Evolutionary conservation across 176 grass and related monocot species (phyloP).

Genomic region (Phoenix roebelenii): DNA sequence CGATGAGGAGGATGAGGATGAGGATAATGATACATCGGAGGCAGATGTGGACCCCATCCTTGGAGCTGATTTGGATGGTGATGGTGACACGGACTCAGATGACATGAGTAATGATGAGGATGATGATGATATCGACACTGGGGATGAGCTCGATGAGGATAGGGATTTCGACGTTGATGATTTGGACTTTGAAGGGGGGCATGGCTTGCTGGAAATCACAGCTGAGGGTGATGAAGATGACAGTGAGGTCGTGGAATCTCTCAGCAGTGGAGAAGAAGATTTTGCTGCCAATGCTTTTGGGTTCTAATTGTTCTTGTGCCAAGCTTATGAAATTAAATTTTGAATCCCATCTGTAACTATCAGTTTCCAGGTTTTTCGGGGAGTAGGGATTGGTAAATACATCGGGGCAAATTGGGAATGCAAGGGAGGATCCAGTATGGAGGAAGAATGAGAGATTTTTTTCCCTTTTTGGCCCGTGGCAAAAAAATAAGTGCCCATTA

Average conservation of each 20-base stretch:
- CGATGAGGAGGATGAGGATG: conserved; percentile 48
- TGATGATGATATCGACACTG: conserved; percentile 46
- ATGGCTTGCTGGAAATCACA: conserved; percentile 50
- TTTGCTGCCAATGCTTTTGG: conserved; percentile 19
- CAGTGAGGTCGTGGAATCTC: conserved; percentile 42
- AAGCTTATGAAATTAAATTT: too few relatives aligned
- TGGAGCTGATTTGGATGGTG: conserved; percentile 20
- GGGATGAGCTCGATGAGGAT: conserved; percentile 56
- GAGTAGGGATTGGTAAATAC: too few relatives aligned
- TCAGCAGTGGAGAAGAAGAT: conserved; percentile 62
- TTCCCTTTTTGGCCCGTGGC: too few relatives aligned
- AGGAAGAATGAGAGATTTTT: too few relatives aligned
- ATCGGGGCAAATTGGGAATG: too few relatives aligned
- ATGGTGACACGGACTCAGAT: conserved; percentile 57
- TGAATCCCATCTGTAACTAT: too few relatives aligned
- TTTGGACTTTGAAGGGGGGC: conserved; percentile 43
- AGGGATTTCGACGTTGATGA: conserved; percentile 43
- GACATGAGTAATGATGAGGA: conserved; percentile 54
- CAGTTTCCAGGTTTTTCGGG: too few relatives aligned
- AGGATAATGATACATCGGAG: conserved; percentile 65
- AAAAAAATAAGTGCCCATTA: too few relatives aligned
- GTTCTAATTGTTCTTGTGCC: neutral
- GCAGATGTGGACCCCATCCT: conserved; percentile 32
- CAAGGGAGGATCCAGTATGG: too few relatives aligned
- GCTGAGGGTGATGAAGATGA: conserved; percentile 44